phyloP scores from a whole-genome alignment of 768 basidiomycete species.

The Saitozyma podzolica region DNA sequence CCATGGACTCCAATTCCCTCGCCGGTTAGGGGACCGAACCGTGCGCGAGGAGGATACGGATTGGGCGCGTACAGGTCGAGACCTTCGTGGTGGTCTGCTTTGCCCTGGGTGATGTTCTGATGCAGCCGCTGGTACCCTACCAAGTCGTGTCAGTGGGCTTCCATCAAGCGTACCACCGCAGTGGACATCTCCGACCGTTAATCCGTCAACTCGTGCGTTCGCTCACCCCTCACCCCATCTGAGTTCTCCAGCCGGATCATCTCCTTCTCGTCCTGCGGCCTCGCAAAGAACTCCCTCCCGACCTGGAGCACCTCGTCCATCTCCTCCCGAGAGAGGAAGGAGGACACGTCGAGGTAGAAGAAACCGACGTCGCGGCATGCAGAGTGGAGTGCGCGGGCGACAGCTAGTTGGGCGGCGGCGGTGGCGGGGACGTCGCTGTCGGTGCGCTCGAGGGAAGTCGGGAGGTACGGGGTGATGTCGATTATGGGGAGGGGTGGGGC shows the following conservation, averaged over 20 bases:
- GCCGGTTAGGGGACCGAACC: background rate
- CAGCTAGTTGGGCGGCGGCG: slow-evolving; percentile 1
- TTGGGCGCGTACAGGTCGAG: slow-evolving; percentile 74
- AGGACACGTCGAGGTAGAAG: slow-evolving; percentile 65
- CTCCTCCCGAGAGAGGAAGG: slow-evolving; percentile 58
- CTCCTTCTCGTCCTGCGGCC: slow-evolving; percentile 77
- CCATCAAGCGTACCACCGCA: no score
- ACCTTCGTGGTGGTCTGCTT: slow-evolving; percentile 69
- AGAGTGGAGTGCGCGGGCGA: slow-evolving; percentile 61
- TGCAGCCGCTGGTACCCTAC: slow-evolving; percentile 76
- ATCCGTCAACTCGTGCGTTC: background rate
- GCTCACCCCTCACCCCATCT: slow-evolving; percentile 73
- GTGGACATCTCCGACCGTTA: background rate
- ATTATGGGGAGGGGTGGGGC: slow-evolving; percentile 63
- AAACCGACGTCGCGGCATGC: slow-evolving; percentile 81
- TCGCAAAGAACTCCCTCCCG: slow-evolving; percentile 70
- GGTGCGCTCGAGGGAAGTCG: slow-evolving; percentile 14
- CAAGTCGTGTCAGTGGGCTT: background rate
- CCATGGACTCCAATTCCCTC: no score
- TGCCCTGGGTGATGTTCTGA: slow-evolving; percentile 83
- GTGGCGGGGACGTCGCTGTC: slow-evolving; percentile 14
- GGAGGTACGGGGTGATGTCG: slow-evolving; percentile 66
- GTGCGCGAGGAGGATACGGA: slow-evolving; percentile 12
- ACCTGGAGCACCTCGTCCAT: slow-evolving; percentile 66
- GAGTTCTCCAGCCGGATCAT: slow-evolving; percentile 65